Evolutionary conservation across 129 eudicot species (phyloP).

Genomic region (Erigeron canadensis): DNA sequence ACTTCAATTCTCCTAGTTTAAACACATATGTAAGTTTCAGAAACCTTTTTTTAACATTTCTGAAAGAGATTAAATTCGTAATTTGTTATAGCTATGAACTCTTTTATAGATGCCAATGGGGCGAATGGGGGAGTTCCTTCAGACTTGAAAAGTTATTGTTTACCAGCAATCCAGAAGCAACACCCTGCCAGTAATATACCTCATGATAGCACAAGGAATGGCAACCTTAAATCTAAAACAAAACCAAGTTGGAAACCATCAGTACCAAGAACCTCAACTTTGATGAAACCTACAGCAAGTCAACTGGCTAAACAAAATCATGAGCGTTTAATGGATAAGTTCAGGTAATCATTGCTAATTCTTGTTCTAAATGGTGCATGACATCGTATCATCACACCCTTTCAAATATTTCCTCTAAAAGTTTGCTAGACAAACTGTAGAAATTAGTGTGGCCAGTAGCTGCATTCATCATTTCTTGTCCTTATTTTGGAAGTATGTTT

Average conservation of each 20-base stretch:
- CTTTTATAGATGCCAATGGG: conserved; percentile 37
- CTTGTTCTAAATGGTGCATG: neutral
- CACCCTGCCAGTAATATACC: conserved; percentile 31
- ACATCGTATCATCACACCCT: neutral
- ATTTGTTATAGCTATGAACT: neutral
- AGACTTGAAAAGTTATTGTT: conserved; percentile 26
- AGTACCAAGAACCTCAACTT: conserved; percentile 70
- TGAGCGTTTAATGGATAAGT: conserved; percentile 39
- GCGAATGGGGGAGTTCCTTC: conserved; percentile 35
- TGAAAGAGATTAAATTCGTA: neutral
- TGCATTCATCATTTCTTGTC: neutral
- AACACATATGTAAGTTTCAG: neutral
- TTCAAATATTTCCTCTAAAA: neutral
- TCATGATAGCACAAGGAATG: conserved; percentile 38
- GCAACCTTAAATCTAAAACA: conserved; percentile 40
- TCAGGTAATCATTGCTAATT: conserved; percentile 45
- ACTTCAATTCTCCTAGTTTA: neutral
- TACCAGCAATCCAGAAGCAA: conserved; percentile 39
- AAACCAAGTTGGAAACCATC: conserved; percentile 51
- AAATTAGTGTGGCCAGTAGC: neutral
- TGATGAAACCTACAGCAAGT: conserved; percentile 98
- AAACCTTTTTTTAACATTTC: neutral
- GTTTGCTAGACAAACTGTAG: neutral
- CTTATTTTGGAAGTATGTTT: conserved; percentile 6
- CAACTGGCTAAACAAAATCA: conserved; percentile 88